Percentiles rank a stretch among this genome's conserved stretches.
phyloP scores from a whole-genome alignment of 2,329 filamentous ascomycete genomes.

The Byssoonygena ceratinophila region DNA sequence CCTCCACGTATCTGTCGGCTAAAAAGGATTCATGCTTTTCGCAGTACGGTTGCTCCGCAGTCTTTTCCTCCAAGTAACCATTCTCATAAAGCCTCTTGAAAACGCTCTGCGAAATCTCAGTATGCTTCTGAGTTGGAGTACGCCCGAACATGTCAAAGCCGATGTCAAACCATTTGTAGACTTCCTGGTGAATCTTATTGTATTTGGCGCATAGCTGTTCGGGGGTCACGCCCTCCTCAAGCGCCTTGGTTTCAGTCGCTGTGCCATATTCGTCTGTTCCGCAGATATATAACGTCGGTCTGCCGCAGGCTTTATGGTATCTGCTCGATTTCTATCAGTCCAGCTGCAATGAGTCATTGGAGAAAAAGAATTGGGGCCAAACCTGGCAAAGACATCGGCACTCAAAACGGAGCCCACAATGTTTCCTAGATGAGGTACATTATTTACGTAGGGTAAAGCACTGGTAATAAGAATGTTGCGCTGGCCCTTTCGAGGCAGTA shows the following conservation, averaged over 20 bases:
- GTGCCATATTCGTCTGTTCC: slow-evolving; percentile 93
- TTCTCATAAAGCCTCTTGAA: slow-evolving; percentile 82
- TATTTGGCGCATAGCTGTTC: slow-evolving; percentile 85
- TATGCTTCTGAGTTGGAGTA: slow-evolving; percentile 80
- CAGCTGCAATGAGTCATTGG: slow-evolving; percentile 12
- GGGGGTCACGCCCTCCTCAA: slow-evolving; percentile 75
- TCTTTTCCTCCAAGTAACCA: slow-evolving; percentile 75
- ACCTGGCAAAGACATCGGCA: slow-evolving; percentile 66
- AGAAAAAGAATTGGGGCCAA: slow-evolving; percentile 14
- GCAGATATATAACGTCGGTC: slow-evolving; percentile 31
- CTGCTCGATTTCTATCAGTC: slow-evolving; percentile 6
- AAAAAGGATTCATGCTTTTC: slow-evolving; percentile 53
- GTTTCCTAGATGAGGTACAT: slow-evolving; percentile 76
- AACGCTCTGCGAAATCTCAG: slow-evolving; percentile 83
- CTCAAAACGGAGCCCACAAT: slow-evolving; percentile 78
- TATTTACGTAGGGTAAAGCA: slow-evolving; percentile 77
- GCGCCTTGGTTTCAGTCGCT: slow-evolving; percentile 87
- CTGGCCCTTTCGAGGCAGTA: slow-evolving; percentile 47
- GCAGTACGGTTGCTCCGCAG: slow-evolving; percentile 83
- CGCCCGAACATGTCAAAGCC: slow-evolving; percentile 90
- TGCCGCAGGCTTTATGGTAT: slow-evolving; percentile 20
- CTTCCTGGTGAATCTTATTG: slow-evolving; percentile 75
- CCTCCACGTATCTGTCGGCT: slow-evolving; percentile 39
- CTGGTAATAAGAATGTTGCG: slow-evolving; percentile 84
- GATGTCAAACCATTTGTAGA: slow-evolving; percentile 95